phyloP scores from a whole-genome alignment of 371 early-diverging fungal genomes.

The Mucor saturninus region DNA sequence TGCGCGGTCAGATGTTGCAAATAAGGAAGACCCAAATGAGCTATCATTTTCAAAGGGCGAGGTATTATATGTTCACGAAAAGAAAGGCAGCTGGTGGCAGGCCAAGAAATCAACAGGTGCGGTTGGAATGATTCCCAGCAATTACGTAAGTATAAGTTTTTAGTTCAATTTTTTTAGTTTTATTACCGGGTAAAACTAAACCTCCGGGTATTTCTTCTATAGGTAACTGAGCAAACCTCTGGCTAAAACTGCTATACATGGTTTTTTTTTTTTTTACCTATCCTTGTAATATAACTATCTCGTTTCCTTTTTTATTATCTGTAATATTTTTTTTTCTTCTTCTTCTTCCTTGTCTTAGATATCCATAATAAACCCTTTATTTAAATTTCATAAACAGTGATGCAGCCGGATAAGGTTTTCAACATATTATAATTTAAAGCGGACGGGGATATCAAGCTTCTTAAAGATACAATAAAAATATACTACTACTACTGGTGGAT shows the following conservation, averaged over 20 bases:
- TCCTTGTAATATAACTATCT: too few species aligned
- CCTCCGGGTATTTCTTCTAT: background rate
- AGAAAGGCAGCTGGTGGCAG: slow-evolving; percentile 96
- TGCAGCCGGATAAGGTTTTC: too few species aligned
- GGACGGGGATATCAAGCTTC: too few species aligned
- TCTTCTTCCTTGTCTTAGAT: too few species aligned
- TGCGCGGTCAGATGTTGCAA: slow-evolving; percentile 64
- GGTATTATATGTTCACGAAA: slow-evolving; percentile 80
- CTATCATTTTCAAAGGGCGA: slow-evolving; percentile 88
- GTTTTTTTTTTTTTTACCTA: background rate
- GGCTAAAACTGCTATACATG: background rate
- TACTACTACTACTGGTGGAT: too few species aligned
- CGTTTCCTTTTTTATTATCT: too few species aligned
- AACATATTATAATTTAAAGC: too few species aligned
- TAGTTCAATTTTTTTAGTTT: background rate
- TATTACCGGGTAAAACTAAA: background rate
- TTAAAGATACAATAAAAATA: too few species aligned
- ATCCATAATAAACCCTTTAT: too few species aligned
- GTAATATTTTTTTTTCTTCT: too few species aligned
- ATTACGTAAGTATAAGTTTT: slow-evolving; percentile 62
- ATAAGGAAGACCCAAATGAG: slow-evolving; percentile 88
- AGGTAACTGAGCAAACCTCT: slow-evolving; percentile 1
- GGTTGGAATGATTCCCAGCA: slow-evolving; percentile 92
- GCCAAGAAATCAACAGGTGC: slow-evolving; percentile 81
- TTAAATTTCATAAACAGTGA: too few species aligned